Conservation (phyloP, 2,329 filamentous ascomycete genomes). For the Chaetothyriales sp. region DNA sequence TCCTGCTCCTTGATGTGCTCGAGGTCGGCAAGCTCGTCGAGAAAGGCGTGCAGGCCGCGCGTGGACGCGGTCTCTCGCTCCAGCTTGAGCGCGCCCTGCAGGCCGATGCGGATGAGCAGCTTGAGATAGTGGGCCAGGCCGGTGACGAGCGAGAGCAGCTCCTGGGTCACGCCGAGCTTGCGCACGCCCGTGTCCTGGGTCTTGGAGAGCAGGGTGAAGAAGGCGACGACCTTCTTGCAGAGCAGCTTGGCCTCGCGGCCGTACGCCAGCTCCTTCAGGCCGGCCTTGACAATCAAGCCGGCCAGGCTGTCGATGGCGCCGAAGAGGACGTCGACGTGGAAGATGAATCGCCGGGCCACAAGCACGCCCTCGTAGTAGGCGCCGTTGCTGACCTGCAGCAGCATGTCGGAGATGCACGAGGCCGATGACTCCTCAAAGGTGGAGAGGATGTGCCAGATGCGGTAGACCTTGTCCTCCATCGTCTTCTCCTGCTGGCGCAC, state of each 20-base stretch:
- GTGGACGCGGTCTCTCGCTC: slow-evolving; percentile 68
- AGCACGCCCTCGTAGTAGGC: slow-evolving; percentile 90
- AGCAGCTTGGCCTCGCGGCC: slow-evolving; percentile 91
- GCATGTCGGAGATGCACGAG: slow-evolving; percentile 97
- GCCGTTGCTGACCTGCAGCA: slow-evolving; percentile 94
- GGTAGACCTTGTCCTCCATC: slow-evolving; percentile 96
- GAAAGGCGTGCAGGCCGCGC: slow-evolving; percentile 66
- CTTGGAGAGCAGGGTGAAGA: slow-evolving; percentile 89
- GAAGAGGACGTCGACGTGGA: slow-evolving; percentile 88
- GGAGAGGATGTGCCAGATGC: slow-evolving; percentile 94
- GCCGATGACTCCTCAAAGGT: slow-evolving; percentile 96
- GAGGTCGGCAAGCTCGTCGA: slow-evolving; percentile 72
- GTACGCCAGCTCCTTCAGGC: slow-evolving; percentile 78
- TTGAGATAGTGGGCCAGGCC: slow-evolving; percentile 95
- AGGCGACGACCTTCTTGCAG: slow-evolving; percentile 99
- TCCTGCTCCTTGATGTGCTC: slow-evolving; percentile 63
- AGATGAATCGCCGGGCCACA: slow-evolving; percentile 90
- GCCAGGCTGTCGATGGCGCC: slow-evolving; percentile 77
- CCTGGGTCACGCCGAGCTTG: slow-evolving; percentile 91
- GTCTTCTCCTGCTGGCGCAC: slow-evolving; percentile 79
- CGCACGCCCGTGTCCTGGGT: slow-evolving; percentile 81
- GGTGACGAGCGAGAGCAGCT: slow-evolving; percentile 92
- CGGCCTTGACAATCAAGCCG: slow-evolving; percentile 50
- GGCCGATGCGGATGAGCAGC: slow-evolving; percentile 87
- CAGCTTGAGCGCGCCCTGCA: slow-evolving; percentile 82